A percentile compares a stretch with the other conserved stretches of the same genome.
These are phyloP conservation scores for Trypanosoma conorhini DNA, from an alignment of 208 protist species.

Conservation along the genomic window DNA sequence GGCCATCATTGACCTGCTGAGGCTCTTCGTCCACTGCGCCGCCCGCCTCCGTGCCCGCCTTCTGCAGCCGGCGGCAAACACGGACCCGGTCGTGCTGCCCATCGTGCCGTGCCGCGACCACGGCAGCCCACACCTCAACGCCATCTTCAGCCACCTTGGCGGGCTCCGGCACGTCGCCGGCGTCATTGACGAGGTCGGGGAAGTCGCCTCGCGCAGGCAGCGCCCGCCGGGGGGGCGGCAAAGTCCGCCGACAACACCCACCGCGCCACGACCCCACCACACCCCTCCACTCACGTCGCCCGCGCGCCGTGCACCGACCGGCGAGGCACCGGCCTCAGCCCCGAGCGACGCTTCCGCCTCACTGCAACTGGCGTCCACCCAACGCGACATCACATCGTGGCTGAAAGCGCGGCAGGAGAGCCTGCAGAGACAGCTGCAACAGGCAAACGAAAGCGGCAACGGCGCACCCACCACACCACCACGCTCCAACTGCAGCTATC, in stretches of 20 bases:
- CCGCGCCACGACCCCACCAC: neutral
- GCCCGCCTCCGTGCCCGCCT: neutral
- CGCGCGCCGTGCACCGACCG: neutral
- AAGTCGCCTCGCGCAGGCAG: neutral
- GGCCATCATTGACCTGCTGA: conserved; percentile 12
- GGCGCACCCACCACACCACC: neutral
- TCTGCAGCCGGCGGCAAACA: neutral
- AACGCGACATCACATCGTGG: neutral
- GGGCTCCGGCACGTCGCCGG: conserved; percentile 24
- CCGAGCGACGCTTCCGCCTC: neutral
- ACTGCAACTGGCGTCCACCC: neutral
- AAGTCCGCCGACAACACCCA: neutral
- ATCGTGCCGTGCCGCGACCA: conserved; percentile 20
- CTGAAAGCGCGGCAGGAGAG: neutral
- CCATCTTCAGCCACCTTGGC: conserved; percentile 29
- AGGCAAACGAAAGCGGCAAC: neutral
- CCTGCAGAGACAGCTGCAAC: neutral
- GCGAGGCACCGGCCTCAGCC: neutral
- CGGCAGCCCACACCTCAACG: conserved; percentile 23
- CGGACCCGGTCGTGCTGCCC: conserved; percentile 11
- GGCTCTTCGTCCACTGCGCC: conserved; percentile 3
- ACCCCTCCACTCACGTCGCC: neutral
- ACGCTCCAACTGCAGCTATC: neutral
- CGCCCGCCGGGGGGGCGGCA: neutral
- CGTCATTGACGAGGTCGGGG: conserved; percentile 4